A percentile compares a stretch with the other conserved stretches of the same genome.
phyloP scores from a whole-genome alignment of 2,329 filamentous ascomycete genomes.

The Biscogniauxia sp. region DNA sequence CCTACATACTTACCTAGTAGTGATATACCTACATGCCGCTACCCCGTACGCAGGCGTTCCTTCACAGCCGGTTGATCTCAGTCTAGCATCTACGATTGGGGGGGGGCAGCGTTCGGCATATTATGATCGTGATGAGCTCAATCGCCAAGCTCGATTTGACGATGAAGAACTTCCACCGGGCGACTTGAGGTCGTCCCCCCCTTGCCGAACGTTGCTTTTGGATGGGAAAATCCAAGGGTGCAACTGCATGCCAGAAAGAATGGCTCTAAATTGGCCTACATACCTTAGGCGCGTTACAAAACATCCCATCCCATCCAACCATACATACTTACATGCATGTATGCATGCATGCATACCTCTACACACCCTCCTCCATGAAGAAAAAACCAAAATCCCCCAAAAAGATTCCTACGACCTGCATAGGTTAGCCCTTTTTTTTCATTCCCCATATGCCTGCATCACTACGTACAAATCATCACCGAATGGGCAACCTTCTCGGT shows the following conservation, averaged over 20 bases:
- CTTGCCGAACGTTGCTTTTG: background rate
- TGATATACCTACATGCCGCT: no score
- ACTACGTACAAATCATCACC: background rate
- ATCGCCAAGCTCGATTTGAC: background rate
- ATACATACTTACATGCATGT: no score
- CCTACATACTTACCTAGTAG: no score
- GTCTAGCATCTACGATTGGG: background rate
- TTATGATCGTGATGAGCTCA: background rate
- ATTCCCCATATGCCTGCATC: background rate
- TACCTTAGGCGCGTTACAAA: background rate
- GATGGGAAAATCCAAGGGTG: background rate
- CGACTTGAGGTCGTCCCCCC: background rate
- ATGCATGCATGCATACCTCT: no score
- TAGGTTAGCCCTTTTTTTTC: background rate
- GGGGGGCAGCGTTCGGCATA: background rate
- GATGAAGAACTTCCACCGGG: background rate
- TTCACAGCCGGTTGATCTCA: background rate
- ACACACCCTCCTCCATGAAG: background rate
- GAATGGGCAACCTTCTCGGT: background rate
- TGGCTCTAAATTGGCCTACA: background rate
- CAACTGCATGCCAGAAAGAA: background rate
- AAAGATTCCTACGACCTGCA: background rate
- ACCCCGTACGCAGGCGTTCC: background rate
- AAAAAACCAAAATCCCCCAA: no score
- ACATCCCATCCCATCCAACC: no score